Evolutionary conservation across 1,284 basidiomycete species (phyloP), one percentile per base, ranked within the genome.

Genomic region (Lignosus rhinocerotis): DNA sequence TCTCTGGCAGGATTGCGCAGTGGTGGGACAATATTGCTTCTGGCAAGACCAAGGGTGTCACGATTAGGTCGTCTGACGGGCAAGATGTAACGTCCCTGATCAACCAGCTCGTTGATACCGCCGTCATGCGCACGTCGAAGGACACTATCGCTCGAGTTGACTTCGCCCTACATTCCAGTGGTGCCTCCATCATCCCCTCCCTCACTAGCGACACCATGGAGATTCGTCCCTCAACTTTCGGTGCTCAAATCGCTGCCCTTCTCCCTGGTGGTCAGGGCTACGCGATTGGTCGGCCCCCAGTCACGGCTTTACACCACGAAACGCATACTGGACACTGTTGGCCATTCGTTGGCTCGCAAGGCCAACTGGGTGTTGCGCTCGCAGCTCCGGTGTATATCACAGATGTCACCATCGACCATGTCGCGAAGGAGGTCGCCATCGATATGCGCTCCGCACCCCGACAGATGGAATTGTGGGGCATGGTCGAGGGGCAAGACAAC

Each of bases 391-490:
- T 87, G 8, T 78, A 82, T 53, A 82, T 96, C 42, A 82, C 85
- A 2, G 90, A 92, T 62, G 75, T 98, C 55, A 92, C 92, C 11
- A 83, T 98, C 63, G 96, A 98, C 70, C 96, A 98, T 72, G 85
- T 92, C 36, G 80, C 94, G 7, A 79, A 77, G 60, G 90, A 93
- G 61, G 78, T 94, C 42, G 88, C 93, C 6, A 83, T 86, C 65
- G 92, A 95, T 68, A 78, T 89, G 68, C 77, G 85, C 17, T 87
- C 87, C 33, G 96, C 96, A 0, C 96, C 96, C 25, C 78, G 84
- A 60, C 80, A 88, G 43, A 90, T 98, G 82, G 91, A 96, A 66
- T 84, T 94, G 1, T 98, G 94, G 94, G 93, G 85, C 0, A 71
- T 94, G 56, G 81, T 96, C 44, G 93, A 96, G 62, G 89, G 89